Evolutionary conservation across 2,329 filamentous ascomycete species (phyloP), one percentile per base, ranked within the genome.

Genomic region (Aureobasidium uvarum): DNA sequence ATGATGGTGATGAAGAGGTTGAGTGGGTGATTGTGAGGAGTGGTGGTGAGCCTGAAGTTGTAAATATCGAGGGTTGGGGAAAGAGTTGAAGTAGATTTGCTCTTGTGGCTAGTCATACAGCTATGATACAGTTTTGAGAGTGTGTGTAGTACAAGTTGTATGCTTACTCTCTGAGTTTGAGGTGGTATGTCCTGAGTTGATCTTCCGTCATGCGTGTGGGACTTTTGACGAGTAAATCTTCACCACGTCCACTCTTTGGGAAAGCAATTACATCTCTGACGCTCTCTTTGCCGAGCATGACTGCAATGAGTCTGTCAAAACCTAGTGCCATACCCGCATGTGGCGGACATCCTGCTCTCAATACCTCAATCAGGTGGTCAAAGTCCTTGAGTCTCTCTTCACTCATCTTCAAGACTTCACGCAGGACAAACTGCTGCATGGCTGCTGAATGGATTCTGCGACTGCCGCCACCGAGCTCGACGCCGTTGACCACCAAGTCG

Each of bases 221-320:
- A 68, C 90, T 91, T 71, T 86, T 87, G 2, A 96, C 91, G 76
- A 96, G 85, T 65, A 86, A 77, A 78, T 99, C 95, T 73, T 96
- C 90, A 0, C 95, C 93, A 74, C 88, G 92, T 67, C 92, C 92
- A 68, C 86, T 93, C 81, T 99, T 99, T 0, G 95, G 96, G 73
- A 99, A 99, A 0, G 93, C 93, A 76, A 99, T 97, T 1, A 99
- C 94, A 78, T 99, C 94, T 67, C 91, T 83, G 3, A 99, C 89
- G 1, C 89, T 92, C 13, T 89, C 83, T 38, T 85, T 88, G 1
- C 88, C 89, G 25, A 89, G 85, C 81, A 99, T 85, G 0, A 96
- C 80, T 0, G 94, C 89, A 45, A 95, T 83, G 56, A 99, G 77
- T 4, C 95, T 84, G 75, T 99, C 95, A 74, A 97, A 96, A 0